Conservation (phyloP, 768 basidiomycete species). For the Suillus discolor region DNA sequence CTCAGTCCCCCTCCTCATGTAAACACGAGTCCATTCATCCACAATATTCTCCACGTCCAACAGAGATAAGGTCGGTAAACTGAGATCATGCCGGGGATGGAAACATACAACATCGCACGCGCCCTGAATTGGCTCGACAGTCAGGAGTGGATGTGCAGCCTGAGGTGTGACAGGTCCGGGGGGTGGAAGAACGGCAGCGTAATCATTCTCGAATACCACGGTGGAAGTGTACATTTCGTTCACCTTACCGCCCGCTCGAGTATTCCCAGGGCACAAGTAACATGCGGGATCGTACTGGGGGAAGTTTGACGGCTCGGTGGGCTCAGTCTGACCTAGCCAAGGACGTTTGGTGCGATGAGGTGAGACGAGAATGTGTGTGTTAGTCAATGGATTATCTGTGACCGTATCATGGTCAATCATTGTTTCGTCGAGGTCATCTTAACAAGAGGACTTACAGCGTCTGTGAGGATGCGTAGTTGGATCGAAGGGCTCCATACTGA, state of each 20-base stretch:
- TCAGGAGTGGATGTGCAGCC: constrained; percentile 61
- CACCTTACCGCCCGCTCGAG: constrained; percentile 65
- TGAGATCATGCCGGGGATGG: constrained; percentile 84
- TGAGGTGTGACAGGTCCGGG: constrained; percentile 56
- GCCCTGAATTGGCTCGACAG: constrained; percentile 70
- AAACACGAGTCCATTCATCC: constrained; percentile 72
- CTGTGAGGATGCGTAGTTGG: constrained; percentile 68
- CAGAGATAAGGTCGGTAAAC: constrained; percentile 65
- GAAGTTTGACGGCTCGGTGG: constrained; percentile 51
- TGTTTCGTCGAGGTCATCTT: constrained; percentile 3
- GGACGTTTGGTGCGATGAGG: constrained; percentile 90
- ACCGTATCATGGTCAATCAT: constrained; percentile 9
- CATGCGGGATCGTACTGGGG: constrained; percentile 72
- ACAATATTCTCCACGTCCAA: constrained; percentile 67
- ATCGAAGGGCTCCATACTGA: constrained; percentile 48
- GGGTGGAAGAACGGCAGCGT: constrained; percentile 72
- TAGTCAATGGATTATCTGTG: constrained; percentile 78
- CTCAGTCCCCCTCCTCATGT: constrained; percentile 57
- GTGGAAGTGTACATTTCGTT: constrained; percentile 74
- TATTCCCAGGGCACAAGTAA: constrained; percentile 88
- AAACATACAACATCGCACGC: constrained; percentile 89
- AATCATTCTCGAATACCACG: constrained; percentile 80
- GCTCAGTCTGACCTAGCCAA: constrained; percentile 87
- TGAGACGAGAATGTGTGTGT: constrained; percentile 79
- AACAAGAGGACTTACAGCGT: constrained; percentile 50